Conservation (phyloP, 2,329 filamentous ascomycete genomes). For the Allantophomopsis lycopodina region DNA sequence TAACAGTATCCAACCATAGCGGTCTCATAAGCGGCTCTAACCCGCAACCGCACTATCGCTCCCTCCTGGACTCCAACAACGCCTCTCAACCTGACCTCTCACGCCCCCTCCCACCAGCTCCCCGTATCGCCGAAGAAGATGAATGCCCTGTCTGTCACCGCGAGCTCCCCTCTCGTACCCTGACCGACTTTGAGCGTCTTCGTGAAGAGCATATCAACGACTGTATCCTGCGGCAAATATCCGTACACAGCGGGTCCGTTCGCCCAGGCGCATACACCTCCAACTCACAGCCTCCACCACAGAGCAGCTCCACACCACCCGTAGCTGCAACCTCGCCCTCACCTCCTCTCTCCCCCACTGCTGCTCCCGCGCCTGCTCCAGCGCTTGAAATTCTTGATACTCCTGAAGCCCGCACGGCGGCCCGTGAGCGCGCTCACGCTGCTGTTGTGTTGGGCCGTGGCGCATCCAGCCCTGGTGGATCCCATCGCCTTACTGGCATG, state of each 20-base stretch:
- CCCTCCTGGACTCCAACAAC: constrained; percentile 3
- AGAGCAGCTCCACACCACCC: no score
- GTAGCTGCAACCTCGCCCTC: neutral
- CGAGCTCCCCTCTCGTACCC: constrained; percentile 46
- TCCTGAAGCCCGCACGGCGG: constrained; percentile 7
- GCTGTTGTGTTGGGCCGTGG: constrained; percentile 5
- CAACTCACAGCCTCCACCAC: constrained; percentile 1
- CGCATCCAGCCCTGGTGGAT: constrained; percentile 11
- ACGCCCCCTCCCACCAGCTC: constrained; percentile 8
- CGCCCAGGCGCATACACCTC: constrained; percentile 4
- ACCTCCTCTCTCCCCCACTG: constrained; percentile 1
- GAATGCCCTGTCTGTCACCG: constrained; percentile 66
- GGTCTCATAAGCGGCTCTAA: neutral
- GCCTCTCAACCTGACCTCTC: neutral
- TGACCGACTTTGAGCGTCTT: constrained; percentile 37
- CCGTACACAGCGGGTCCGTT: constrained; percentile 3
- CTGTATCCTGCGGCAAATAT: constrained; percentile 29
- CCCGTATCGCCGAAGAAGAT: constrained; percentile 54
- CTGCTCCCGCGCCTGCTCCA: neutral
- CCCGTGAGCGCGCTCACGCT: constrained; percentile 10
- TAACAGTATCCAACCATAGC: neutral
- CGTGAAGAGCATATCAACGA: constrained; percentile 43
- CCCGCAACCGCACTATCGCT: constrained; percentile 5
- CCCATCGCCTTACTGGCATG: constrained; percentile 39
- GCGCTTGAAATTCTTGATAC: constrained; percentile 4